These are phyloP conservation scores for Luffa aegyptiaca DNA, from an alignment of 306 rosid species.

Conservation along the genomic window DNA sequence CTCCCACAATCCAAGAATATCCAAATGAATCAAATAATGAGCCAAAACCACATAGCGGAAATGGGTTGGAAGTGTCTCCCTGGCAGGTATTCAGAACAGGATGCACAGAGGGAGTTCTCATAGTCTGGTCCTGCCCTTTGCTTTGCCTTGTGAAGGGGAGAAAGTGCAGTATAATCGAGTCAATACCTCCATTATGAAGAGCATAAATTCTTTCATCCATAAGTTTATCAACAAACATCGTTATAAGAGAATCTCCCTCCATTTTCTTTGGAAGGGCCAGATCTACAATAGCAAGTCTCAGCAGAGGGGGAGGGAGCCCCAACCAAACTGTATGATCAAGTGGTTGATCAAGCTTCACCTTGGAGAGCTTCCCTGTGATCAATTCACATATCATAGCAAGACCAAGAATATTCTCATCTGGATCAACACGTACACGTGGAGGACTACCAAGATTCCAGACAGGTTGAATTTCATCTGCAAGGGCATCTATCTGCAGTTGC, in stretches of 20 bases:
- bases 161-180: slow-evolving; percentile 87
- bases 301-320: slow-evolving; percentile 71
- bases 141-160: slow-evolving; percentile 88
- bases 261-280: slow-evolving; percentile 64
- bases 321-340: slow-evolving; percentile 68
- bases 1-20: slow-evolving; percentile 87
- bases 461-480: slow-evolving; percentile 96
- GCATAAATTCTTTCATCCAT: slow-evolving; percentile 76
- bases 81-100: slow-evolving; percentile 84
- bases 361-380: slow-evolving; percentile 19
- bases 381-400: slow-evolving; percentile 95
- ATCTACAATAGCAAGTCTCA: slow-evolving; percentile 86
- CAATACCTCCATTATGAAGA: slow-evolving; percentile 87
- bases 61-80: slow-evolving; percentile 46
- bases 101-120: slow-evolving; percentile 86
- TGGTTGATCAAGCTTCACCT: slow-evolving; percentile 38
- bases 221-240: slow-evolving; percentile 64
- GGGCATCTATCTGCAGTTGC: slow-evolving; percentile 81
- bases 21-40: slow-evolving; percentile 94
- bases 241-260: slow-evolving; percentile 44
- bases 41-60: slow-evolving; percentile 65
- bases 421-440: slow-evolving; percentile 74
- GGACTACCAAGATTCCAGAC: slow-evolving; percentile 70
- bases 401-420: slow-evolving; percentile 54
- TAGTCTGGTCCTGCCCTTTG: slow-evolving; percentile 54